A percentile compares a stretch with the other conserved stretches of the same genome.
Conservation (phyloP, 495 filamentous ascomycete genomes). For the Penicillium bialowiezense region DNA sequence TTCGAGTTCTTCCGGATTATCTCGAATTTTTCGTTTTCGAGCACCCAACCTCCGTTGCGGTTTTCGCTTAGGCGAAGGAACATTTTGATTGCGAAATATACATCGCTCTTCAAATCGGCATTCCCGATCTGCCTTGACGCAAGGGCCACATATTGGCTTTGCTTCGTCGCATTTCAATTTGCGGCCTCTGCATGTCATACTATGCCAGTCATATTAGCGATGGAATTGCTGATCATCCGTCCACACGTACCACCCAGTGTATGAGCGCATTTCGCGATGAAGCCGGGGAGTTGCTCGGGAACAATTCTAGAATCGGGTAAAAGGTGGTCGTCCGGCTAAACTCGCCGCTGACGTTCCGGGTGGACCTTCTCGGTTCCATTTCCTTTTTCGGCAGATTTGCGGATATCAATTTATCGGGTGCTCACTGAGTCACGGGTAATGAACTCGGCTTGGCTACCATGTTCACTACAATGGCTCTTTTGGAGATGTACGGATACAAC, state of each 20-base stretch:
- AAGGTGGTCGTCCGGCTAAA: not conserved
- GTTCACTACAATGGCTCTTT: too few relatives aligned
- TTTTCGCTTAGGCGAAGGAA: not conserved
- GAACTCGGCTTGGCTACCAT: too few relatives aligned
- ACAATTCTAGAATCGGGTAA: not conserved
- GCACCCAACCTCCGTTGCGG: not conserved
- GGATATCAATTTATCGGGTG: too few relatives aligned
- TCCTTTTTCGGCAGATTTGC: not conserved
- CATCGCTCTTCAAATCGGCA: conserved; percentile 9
- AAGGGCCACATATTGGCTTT: conserved; percentile 14
- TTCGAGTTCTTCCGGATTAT: not conserved
- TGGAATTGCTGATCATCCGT: not conserved
- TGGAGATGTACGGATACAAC: too few relatives aligned
- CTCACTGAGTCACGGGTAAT: too few relatives aligned
- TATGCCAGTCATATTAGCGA: conserved; percentile 1
- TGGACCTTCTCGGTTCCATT: not conserved
- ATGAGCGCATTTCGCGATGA: conserved; percentile 8
- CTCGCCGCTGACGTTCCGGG: not conserved
- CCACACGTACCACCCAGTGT: conserved; percentile 8
- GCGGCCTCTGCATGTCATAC: conserved; percentile 25
- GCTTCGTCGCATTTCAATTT: conserved; percentile 29
- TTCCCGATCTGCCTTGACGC: conserved; percentile 13
- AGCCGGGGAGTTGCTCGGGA: not conserved
- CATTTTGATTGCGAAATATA: conserved; percentile 10
- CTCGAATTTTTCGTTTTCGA: not conserved